Base-by-base conservation (phyloP, 805 yeast species). In the Wickerhamomyces subpelliculosus region DNA sequence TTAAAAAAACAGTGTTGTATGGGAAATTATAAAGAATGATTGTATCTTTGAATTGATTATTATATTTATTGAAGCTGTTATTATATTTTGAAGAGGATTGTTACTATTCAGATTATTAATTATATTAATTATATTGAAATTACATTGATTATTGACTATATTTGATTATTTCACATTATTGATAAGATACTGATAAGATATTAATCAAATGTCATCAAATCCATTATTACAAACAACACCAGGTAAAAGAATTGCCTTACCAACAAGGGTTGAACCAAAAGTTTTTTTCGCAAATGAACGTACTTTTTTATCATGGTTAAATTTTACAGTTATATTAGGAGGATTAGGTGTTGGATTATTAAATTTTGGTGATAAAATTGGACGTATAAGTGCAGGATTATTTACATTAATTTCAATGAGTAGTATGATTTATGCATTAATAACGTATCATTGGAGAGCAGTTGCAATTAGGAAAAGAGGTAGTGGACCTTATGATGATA, bases 391-490 rank as follows among this genome's bases (percentile, higher is more conserved):
- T 49, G 97, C 99, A 32, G 93, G 90, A 5, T 69, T 93, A 40
- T 93, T 93, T 72, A 94, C 98, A 4, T 70, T 90, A 44, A 89
- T 93, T 39, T 95, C 98, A 46, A 90, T 93, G 97, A 87, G 85
- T 47, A 90, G 98, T 19, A 93, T 93, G 99, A 73, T 82, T 3
- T 93, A 93, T 55, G 98, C 99, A 2, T 73, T 93, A 45, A 74
- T 87, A 34, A 93, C 97, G 11, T 93, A 93, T 62, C 99, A 93
- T 64, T 94, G 98, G 98, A 85, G 99, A 70, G 98, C 98, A 2
- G 87, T 89, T 58, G 98, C 98, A 42, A 93, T 93, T 51, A 81
- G 99, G 64, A 75, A 90, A 65, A 81, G 97, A 64, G 98, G 98
- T 30, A 79, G 95, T 12, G 98, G 98, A 34, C 98, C 98, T n/a